Base-by-base conservation (phyloP, 106 monocot genomes). In the Hemerocallis citrina region DNA sequence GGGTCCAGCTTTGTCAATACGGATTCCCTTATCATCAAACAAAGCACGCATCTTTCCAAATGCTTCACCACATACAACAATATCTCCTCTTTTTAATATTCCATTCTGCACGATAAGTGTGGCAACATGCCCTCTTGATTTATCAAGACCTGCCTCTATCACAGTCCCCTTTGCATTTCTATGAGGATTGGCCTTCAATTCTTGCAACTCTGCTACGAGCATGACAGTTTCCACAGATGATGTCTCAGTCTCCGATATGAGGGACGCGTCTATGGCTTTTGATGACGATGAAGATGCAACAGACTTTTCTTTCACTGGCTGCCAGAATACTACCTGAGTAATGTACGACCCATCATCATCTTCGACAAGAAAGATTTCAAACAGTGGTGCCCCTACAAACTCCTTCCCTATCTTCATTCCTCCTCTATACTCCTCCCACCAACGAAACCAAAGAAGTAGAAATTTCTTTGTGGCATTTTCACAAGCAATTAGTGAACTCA, bases 101-200 rank as follows among this genome's bases (percentile, higher is more conserved):
- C 98, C 98, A 73, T 98, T 98, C 62, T 98, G 98, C 61, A 98
- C 88, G 46, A 98, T 82, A 45, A 98, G 65, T 29, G 98, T 80
- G 38, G 77, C 88, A 64, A 85, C 43, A 36, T 88, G 81, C 47
- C 98, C 98, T 77, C 75, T 88, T 46, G 85, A 68, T 73, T 92
- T 92, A 42, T 98, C 98, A 68, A 98, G 88, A 19, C 79, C 75
- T 32, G 98, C 98, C 62, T 98, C 98, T 48, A 98, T 79, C 36
- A 86, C 82, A 67, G 82, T 82, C 4, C 98, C 98, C 59, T 88
- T 92, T 55, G 98, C 98, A 68, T 88, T 88, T 75, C 98, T 79
- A 47, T 88, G 43, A 65, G 98, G 98, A 66, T 98, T 98, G 48
- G 98, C 98, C 65, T 88, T 92, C 74, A 98, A 69, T 65, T 98